These are phyloP conservation scores for Talaromyces adpressus DNA, from an alignment of 495 filamentous ascomycete genomes.

Conservation along the genomic window DNA sequence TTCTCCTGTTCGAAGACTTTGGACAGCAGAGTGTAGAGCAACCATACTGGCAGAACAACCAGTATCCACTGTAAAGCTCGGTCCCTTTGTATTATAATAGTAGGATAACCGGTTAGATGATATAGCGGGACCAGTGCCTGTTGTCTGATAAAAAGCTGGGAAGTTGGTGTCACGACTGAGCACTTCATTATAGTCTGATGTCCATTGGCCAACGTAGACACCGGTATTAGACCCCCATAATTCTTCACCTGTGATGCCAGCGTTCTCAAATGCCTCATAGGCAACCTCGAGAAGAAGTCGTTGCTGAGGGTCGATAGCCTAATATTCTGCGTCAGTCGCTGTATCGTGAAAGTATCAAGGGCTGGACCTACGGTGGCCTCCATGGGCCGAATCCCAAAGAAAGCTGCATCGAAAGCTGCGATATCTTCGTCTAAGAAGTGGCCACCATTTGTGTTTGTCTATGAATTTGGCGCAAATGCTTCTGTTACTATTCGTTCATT, in stretches of 20 bases:
- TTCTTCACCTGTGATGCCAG: conserved; percentile 13
- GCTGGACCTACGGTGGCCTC: conserved; percentile 39
- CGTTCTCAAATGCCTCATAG: conserved; percentile 17
- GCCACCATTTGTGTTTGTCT: conserved; percentile 18
- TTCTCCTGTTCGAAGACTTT: conserved; percentile 25
- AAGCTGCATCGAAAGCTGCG: conserved; percentile 48
- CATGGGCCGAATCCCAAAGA: conserved; percentile 49
- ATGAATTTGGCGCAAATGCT: background rate
- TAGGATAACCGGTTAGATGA: conserved; percentile 44
- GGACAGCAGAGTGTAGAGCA: conserved; percentile 22
- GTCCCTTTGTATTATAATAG: conserved; percentile 40
- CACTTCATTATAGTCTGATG: conserved; percentile 28
- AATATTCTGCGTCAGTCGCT: background rate
- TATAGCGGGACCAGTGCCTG: conserved; percentile 32
- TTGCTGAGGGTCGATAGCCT: conserved; percentile 53
- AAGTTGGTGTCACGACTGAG: conserved; percentile 24
- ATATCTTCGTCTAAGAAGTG: conserved; percentile 47
- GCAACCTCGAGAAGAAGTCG: conserved; percentile 46
- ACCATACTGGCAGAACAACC: conserved; percentile 28
- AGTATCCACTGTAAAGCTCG: conserved; percentile 32
- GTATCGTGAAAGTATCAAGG: background rate
- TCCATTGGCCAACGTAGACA: conserved; percentile 17
- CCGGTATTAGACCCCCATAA: conserved; percentile 11
- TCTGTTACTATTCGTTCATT: background rate
- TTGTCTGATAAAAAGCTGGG: conserved; percentile 30